Evolutionary conservation across 257 asterid genomes (phyloP), one percentile per base, ranked within the genome.

Genomic region (Oldenlandia corymbosa): DNA sequence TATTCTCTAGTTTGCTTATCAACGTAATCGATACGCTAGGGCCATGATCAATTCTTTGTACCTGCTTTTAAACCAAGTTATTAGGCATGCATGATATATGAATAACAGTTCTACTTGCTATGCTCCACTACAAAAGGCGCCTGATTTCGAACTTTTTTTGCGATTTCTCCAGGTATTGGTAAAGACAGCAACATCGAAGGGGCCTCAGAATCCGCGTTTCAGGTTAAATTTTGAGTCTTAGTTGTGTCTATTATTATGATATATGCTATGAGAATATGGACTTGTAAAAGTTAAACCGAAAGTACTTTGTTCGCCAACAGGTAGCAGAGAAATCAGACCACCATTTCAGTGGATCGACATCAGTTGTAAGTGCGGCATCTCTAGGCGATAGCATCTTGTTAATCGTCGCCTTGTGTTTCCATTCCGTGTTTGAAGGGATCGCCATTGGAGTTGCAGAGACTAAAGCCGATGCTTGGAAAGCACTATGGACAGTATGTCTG

Each of bases 381-480:
- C 67, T 88, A 1, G 93, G 93, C 8, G 97, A 90, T 26, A 88
- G 85, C 76, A 39, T 90, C 70, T 52, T 90, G 62, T 34, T 90
- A 58, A 88, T 90, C 18, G 78, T 72, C 0, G 97, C 97, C 0
- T 79, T 90, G 26, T 90, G 96, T 76, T 90, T 90, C 73, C 97
- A 90, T 43, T 90, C 96, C 0, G 82, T 90, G 46, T 90, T 90
- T n/a, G 97, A 90, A 68, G 97, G 97, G 7, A 90, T 90, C 10
- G 97, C 96, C 2, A 90, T 90, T 0, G 97, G 96, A 20, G 97
- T 90, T 34, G 93, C 97, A 7, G 87, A 88, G 74, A 81, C 94
- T 0, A 55, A 83, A 67, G 81, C 86, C 1, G 95, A 85, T 34
- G 93, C 97, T 32, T 90, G 96, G 97, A 83, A 84, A 62, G 86